These are phyloP conservation scores for Apiospora hydei DNA, from an alignment of 2,329 filamentous ascomycete genomes.

Conservation along the genomic window DNA sequence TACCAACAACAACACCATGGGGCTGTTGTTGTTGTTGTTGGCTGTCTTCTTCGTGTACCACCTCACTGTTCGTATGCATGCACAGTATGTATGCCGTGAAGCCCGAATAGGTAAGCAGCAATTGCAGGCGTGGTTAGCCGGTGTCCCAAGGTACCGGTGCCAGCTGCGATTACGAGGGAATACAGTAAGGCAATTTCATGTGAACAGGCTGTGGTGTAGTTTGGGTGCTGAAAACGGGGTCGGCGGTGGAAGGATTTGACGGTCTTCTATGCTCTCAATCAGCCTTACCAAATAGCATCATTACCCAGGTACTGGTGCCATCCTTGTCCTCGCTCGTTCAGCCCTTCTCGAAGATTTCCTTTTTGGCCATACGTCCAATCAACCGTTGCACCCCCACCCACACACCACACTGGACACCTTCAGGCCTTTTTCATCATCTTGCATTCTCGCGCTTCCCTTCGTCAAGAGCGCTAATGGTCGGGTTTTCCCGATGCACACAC, in stretches of 20 bases:
- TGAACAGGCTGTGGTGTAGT: not conserved
- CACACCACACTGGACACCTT: not conserved
- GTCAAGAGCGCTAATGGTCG: not conserved
- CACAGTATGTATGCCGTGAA: not conserved
- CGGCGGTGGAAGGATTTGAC: not conserved
- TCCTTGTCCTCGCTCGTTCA: slow-evolving; percentile 1
- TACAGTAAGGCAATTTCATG: not conserved
- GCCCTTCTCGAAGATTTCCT: slow-evolving; percentile 17
- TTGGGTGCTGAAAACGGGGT: slow-evolving; percentile 6
- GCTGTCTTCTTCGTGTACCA: not conserved
- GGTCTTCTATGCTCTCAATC: not conserved
- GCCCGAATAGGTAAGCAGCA: not conserved
- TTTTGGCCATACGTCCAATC: not conserved
- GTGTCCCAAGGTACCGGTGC: no score
- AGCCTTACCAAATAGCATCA: slow-evolving; percentile 6
- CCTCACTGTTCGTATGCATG: not conserved
- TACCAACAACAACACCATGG: not conserved
- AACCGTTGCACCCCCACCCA: slow-evolving; percentile 16
- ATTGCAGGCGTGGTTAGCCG: not conserved
- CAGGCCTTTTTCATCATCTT: slow-evolving; percentile 8
- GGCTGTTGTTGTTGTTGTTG: not conserved
- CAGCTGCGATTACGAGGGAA: not conserved
- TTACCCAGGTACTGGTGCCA: not conserved
- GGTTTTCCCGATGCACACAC: slow-evolving; percentile 17
- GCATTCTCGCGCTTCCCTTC: slow-evolving; percentile 1